Evolutionary conservation across 306 rosid species (phyloP), one percentile per base, ranked within the genome.

Genomic region (Quercus gilva): DNA sequence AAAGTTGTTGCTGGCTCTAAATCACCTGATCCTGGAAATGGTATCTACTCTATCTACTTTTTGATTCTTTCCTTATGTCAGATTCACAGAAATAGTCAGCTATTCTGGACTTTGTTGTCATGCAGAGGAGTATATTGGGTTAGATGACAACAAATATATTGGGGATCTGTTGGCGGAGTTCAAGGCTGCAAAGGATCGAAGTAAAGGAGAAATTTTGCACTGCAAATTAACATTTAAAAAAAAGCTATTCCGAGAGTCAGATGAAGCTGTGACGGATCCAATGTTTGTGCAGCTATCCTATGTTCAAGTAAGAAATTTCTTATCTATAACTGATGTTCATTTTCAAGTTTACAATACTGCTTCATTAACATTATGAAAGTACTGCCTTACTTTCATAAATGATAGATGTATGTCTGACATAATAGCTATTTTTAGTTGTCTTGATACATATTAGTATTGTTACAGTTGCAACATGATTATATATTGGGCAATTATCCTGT

Each of bases 401-500:
- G 71, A 33, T 51, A 23, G 10, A 43, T 21, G 29, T 13, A 55
- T 43, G 49, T 33, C 17, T 11, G 19, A 35, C 55, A 18, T 41
- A 60, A 64, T 52, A 53, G 13, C 51, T 15, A 80, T 76, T 81
- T 75, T 74, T 35, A 61, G 78, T 78, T 41, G 45, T 41, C 45
- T 41, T 58, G 55, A 76, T 76, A 45, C 52, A 9, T 74, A 84
- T 58, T 67, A 80, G 78, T 81, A 6, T 83, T 79, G 53, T 83
- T 85, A 35, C 98, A 94, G 98, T 82, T 94, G 85, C 98, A 94
- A 70, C 97, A 92, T 84, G 98, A 94, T 90, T 94, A 94, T 84
- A 86, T 92, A 84, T 84, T 88, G 87, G 98, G 98, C 9, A 92
- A 94, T 78, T 94, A 92, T 86, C 98, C 98, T 71, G 92, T 94